Conservation (phyloP, 2,329 filamentous ascomycete species). For the Epichloe sp. region DNA sequence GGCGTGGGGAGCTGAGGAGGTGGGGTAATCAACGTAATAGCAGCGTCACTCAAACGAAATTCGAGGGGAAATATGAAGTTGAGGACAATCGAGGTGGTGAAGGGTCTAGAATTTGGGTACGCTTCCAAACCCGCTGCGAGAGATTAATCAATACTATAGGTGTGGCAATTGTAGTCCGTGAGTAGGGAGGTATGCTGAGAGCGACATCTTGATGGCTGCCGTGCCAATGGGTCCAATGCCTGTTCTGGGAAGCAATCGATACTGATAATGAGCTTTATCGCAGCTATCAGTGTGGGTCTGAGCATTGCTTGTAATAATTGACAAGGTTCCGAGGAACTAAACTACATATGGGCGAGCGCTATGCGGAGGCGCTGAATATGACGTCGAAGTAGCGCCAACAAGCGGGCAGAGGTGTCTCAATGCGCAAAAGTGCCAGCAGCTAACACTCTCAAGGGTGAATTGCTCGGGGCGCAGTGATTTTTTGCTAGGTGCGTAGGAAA, state of each 20-base stretch:
- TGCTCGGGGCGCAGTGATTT: too few species aligned
- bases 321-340: background rate
- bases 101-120: background rate
- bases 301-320: background rate
- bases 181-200: background rate
- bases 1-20: background rate
- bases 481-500: too few species aligned
- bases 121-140: background rate
- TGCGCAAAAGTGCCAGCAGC: too few species aligned
- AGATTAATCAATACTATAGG: background rate
- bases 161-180: background rate
- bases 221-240: background rate
- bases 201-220: background rate
- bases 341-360: background rate
- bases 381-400: constrained; percentile 2
- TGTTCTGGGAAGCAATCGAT: background rate
- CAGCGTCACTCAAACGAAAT: background rate
- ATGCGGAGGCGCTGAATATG: background rate
- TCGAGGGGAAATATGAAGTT: background rate
- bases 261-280: constrained; percentile 1
- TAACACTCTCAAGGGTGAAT: too few species aligned
- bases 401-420: background rate
- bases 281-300: background rate
- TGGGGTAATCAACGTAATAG: background rate
- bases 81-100: background rate